phyloP scores from a whole-genome alignment of 108 stramenopile species.

The Epipyxis sp. region DNA sequence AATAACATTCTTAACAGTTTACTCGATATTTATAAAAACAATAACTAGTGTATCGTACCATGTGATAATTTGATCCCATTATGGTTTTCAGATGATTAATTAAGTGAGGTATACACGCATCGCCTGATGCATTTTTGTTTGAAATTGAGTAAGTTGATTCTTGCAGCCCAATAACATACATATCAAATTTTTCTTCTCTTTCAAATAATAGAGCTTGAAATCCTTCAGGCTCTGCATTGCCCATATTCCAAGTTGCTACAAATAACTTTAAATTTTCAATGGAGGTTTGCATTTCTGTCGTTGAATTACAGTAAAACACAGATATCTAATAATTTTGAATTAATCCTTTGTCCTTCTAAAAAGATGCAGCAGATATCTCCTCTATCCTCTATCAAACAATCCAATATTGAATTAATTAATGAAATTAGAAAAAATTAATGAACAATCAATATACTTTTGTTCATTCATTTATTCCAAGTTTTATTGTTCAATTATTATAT shows the following conservation, averaged over 20 bases:
- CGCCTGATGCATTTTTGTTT: not conserved
- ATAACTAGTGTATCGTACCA: not conserved
- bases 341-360: no score
- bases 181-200: conserved; percentile 20
- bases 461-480: no score
- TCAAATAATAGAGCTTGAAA: not conserved
- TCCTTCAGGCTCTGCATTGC: conserved; percentile 27
- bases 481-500: no score
- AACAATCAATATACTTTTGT: no score
- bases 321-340: no score
- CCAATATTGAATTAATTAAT: no score
- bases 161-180: conserved; percentile 22
- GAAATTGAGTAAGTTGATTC: conserved; percentile 14
- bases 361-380: no score
- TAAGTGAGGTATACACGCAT: no score
- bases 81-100: not conserved
- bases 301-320: no score
- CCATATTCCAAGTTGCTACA: conserved; percentile 31
- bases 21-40: not conserved
- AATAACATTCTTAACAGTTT: not conserved
- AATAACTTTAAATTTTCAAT: not conserved
- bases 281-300: not conserved
- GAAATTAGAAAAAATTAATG: no score
- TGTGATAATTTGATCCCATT: no score
- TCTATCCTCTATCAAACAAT: no score